These are phyloP conservation scores for Lyophyllum shimeji DNA, from an alignment of 768 basidiomycete genomes.

Conservation along the genomic window DNA sequence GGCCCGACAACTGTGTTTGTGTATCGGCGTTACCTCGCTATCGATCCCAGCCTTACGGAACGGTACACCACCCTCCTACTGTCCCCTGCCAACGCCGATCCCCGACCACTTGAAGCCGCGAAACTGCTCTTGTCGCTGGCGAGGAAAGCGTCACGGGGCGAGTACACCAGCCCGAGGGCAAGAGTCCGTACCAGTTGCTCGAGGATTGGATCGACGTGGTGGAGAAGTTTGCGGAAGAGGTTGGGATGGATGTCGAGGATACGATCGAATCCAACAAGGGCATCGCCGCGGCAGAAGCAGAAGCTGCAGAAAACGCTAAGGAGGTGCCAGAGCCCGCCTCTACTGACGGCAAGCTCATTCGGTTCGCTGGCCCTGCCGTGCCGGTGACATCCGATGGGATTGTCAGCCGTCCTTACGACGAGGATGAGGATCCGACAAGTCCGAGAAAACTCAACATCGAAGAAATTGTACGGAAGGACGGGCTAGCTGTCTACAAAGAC, in stretches of 20 bases:
- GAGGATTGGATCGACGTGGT: conserved; percentile 91
- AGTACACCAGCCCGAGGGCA: conserved; percentile 89
- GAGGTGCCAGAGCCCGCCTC: conserved; percentile 40
- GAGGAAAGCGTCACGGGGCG: conserved; percentile 78
- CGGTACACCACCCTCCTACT: conserved; percentile 72
- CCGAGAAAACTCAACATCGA: conserved; percentile 81
- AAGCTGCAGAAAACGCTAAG: conserved; percentile 34
- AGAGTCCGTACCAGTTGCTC: conserved; percentile 93
- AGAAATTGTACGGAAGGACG: conserved; percentile 79
- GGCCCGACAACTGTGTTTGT: conserved; percentile 76
- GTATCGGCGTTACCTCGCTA: conserved; percentile 85
- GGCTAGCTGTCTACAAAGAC: conserved; percentile 88
- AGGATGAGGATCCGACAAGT: conserved; percentile 81
- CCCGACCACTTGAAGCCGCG: conserved; percentile 89
- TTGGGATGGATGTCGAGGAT: conserved; percentile 84
- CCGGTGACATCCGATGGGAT: conserved; percentile 52
- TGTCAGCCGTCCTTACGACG: conserved; percentile 56
- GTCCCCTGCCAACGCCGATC: conserved; percentile 48
- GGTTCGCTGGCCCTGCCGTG: conserved; percentile 67
- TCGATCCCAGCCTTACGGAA: conserved; percentile 82
- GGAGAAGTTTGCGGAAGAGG: conserved; percentile 87
- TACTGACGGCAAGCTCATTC: conserved; percentile 61
- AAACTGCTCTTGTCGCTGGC: conserved; percentile 86
- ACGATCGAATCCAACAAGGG: conserved; percentile 57
- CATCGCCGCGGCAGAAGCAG: conserved; percentile 47